Conservation (phyloP, 495 filamentous ascomycete genomes). For the Lichina pygmaea region DNA sequence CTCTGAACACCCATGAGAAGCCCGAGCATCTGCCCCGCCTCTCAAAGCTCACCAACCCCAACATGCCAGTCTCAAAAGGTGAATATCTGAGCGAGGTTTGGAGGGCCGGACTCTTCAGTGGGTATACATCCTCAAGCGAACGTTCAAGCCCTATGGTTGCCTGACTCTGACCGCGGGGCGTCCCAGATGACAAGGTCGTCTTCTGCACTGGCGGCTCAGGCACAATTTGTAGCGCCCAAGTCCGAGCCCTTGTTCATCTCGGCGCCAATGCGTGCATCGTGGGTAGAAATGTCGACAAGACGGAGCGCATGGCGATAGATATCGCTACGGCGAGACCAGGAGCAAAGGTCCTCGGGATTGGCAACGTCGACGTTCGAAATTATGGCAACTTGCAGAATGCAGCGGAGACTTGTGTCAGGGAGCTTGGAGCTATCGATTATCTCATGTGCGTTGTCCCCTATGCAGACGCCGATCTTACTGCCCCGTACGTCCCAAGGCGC, state of each 20-base stretch:
- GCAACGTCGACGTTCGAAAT: slow-evolving; percentile 60
- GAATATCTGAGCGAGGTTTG: slow-evolving; percentile 60
- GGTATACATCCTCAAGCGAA: slow-evolving; percentile 2
- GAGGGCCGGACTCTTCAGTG: slow-evolving; percentile 68
- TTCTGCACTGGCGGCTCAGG: slow-evolving; percentile 92
- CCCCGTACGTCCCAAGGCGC: neutral
- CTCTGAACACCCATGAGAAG: too few relatives aligned
- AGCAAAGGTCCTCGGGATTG: slow-evolving; percentile 63
- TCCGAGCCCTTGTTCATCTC: slow-evolving; percentile 67
- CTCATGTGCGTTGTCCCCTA: slow-evolving; percentile 39
- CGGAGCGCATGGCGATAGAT: slow-evolving; percentile 46
- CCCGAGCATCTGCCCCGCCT: too few relatives aligned
- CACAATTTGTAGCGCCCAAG: slow-evolving; percentile 81
- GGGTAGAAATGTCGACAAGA: slow-evolving; percentile 76
- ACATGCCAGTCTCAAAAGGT: slow-evolving; percentile 38
- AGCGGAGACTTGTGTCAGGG: slow-evolving; percentile 46
- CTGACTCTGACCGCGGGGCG: neutral
- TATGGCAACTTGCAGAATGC: slow-evolving; percentile 40
- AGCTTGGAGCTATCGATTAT: slow-evolving; percentile 72
- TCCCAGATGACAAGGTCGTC: slow-evolving; percentile 49
- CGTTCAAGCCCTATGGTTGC: neutral
- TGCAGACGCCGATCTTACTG: neutral
- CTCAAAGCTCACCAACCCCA: slow-evolving; percentile 1
- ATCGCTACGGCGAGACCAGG: slow-evolving; percentile 55
- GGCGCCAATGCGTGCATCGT: slow-evolving; percentile 87